Conservation (phyloP, 176 grass and related monocot species). For the Cenchrus purpureus region DNA sequence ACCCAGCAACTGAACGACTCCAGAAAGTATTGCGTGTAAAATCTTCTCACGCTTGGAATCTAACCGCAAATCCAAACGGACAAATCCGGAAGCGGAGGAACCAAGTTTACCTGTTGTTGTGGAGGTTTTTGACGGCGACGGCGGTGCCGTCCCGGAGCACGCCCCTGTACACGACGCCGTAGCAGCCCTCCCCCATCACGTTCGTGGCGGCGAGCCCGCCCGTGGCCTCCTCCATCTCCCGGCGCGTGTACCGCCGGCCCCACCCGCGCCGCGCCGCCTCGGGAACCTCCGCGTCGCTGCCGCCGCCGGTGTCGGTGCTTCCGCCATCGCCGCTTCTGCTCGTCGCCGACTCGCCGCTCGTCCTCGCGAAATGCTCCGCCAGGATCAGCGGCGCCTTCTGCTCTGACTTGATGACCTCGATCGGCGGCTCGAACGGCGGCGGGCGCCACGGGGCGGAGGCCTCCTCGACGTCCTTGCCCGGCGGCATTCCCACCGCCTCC, state of each 20-base stretch:
- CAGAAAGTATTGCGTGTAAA: background rate
- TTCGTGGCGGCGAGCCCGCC: constrained; percentile 60
- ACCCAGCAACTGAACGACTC: background rate
- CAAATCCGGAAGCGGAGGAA: background rate
- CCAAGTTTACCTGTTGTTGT: constrained; percentile 76
- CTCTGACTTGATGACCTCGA: constrained; percentile 67
- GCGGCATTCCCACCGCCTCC: constrained; percentile 41
- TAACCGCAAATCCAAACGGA: background rate
- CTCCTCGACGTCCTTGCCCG: constrained; percentile 50
- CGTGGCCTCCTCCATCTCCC: constrained; percentile 76
- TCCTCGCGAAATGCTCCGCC: constrained; percentile 20
- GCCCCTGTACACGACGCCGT: constrained; percentile 85
- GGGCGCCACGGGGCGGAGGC: constrained; percentile 42
- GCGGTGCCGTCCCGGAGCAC: constrained; percentile 62
- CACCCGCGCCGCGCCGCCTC: constrained; percentile 74
- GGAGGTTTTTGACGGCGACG: constrained; percentile 90
- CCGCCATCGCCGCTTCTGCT: constrained; percentile 53
- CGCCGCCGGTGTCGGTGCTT: constrained; percentile 19
- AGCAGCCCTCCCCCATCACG: constrained; percentile 85
- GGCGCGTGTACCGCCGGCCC: constrained; percentile 69
- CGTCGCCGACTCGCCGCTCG: constrained; percentile 38
- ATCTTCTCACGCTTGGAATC: background rate
- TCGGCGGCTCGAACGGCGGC: constrained; percentile 50
- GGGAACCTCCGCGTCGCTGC: constrained; percentile 27
- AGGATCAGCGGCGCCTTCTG: constrained; percentile 42